Base-by-base conservation (phyloP, 768 basidiomycete genomes). In the Russula foetens region DNA sequence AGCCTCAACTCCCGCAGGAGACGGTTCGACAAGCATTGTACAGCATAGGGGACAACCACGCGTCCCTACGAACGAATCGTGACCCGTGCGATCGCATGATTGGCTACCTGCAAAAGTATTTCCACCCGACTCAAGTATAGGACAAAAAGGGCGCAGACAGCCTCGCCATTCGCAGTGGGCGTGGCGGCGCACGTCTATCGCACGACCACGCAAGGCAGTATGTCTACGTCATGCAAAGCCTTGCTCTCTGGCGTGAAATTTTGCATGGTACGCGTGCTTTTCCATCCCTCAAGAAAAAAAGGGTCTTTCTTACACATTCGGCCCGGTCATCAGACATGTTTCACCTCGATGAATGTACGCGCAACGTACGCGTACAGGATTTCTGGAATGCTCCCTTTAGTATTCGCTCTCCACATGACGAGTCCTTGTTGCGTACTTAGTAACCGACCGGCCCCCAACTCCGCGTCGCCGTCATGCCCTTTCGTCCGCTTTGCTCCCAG, bases 71-170 rank as follows among this genome's bases (percentile, higher is more conserved):
- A 29, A 82, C 82, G 56, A 92, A 93, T 65, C 88, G 91, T 41
- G 91, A 93, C 69, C 91, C 91, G 50, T 93, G 91, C 73, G 90
- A 93, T 60, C 79, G 80, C 58, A 88, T 92, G 88, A 92, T 93
- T 53, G 69, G 67, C 4, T 88, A 85, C 67, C 75, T 93, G 65
- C 89, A 88, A 70, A 74, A 84, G 61, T 79, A 86, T 68, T 93
- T 92, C 79, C 82, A 92, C 64, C 81, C 91, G 6, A 84, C 84
- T 2, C 80, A 85, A 53, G 77, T 84, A 5, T 82, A 83, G 67
- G 84, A 88, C 50, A 63, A 75, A 53, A 86, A 86, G 67, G 72
- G 75, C 23, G 58, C 38, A 1, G 65, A 66, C 51, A 90, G 82
- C 64, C 76, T 93, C 57, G 86, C 90, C 0, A 93, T 93, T 66